These are phyloP conservation scores for Boletales sp. DNA, from an alignment of 768 basidiomycete genomes.

Conservation along the genomic window DNA sequence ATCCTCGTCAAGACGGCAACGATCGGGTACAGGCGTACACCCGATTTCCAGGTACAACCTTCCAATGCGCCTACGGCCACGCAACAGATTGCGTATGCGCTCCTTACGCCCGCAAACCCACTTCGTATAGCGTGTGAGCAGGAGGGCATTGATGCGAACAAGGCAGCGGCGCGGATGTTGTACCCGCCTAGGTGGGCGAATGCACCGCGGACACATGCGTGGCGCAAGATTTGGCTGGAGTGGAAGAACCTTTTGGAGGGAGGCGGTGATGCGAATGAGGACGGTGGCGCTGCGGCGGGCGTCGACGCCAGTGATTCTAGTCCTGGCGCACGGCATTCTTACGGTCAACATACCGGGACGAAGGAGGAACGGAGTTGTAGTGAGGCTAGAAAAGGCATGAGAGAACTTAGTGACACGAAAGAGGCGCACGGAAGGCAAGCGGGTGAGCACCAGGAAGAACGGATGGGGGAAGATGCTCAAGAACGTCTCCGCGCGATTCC, in stretches of 20 bases:
- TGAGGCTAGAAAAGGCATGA: too few relatives aligned
- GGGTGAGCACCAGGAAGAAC: neutral
- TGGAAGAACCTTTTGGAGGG: constrained; percentile 17
- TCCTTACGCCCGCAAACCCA: constrained; percentile 28
- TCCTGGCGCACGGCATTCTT: too few relatives aligned
- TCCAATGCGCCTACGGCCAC: constrained; percentile 38
- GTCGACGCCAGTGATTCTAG: too few relatives aligned
- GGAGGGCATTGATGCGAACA: constrained; percentile 24
- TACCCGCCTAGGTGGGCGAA: constrained; percentile 4
- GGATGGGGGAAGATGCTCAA: neutral
- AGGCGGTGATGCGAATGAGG: neutral
- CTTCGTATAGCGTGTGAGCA: constrained; percentile 23
- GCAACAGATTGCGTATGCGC: constrained; percentile 42
- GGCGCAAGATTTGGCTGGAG: constrained; percentile 17
- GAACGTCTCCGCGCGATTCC: neutral
- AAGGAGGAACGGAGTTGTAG: too few relatives aligned
- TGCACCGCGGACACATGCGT: constrained; percentile 12
- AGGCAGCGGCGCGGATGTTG: constrained; percentile 15
- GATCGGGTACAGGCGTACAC: constrained; percentile 44
- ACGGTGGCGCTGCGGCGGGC: too few relatives aligned
- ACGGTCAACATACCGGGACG: too few relatives aligned
- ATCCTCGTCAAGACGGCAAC: constrained; percentile 50
- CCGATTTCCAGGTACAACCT: constrained; percentile 45
- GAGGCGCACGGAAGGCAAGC: constrained; percentile 6
- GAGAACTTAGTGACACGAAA: neutral